phyloP scores from a whole-genome alignment of 108 stramenopile species.

The Nitzschia palea region DNA sequence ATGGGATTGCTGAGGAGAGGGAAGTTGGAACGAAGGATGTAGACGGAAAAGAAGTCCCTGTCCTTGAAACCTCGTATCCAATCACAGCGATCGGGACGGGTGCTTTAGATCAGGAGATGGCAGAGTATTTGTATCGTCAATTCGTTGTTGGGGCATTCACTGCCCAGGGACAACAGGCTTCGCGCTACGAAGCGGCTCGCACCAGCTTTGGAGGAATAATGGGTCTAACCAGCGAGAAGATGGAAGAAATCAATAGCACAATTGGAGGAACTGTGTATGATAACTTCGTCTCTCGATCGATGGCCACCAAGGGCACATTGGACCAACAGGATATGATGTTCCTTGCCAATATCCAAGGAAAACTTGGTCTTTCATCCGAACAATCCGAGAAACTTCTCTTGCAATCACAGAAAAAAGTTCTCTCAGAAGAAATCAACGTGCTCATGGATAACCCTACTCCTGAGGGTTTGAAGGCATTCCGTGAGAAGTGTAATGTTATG shows the following conservation, averaged over 20 bases:
- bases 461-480: conserved; percentile 74
- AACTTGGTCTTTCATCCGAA: conserved; percentile 78
- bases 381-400: conserved; percentile 72
- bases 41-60: conserved; percentile 70
- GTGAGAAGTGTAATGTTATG: conserved; percentile 87
- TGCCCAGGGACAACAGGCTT: conserved; percentile 65
- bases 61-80: conserved; percentile 74
- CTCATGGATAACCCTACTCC: conserved; percentile 62
- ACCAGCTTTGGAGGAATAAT: conserved; percentile 83
- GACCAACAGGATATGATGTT: conserved; percentile 96
- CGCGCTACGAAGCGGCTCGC: conserved; percentile 70
- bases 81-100: conserved; percentile 70
- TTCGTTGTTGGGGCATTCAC: conserved; percentile 85
- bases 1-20: conserved; percentile 66
- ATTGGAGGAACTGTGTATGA: conserved; percentile 86
- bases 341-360: conserved; percentile 83
- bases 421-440: conserved; percentile 73
- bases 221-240: conserved; percentile 70
- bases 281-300: conserved; percentile 79
- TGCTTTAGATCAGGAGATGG: conserved; percentile 66
- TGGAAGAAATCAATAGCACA: conserved; percentile 74
- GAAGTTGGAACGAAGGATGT: conserved; percentile 72
- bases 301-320: conserved; percentile 76
- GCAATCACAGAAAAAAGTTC: conserved; percentile 78
- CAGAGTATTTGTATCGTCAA: conserved; percentile 81